Percentiles rank a stretch among this genome's conserved stretches.
Conservation (phyloP, 23 red algal species). For the Agarophyton chilense region DNA sequence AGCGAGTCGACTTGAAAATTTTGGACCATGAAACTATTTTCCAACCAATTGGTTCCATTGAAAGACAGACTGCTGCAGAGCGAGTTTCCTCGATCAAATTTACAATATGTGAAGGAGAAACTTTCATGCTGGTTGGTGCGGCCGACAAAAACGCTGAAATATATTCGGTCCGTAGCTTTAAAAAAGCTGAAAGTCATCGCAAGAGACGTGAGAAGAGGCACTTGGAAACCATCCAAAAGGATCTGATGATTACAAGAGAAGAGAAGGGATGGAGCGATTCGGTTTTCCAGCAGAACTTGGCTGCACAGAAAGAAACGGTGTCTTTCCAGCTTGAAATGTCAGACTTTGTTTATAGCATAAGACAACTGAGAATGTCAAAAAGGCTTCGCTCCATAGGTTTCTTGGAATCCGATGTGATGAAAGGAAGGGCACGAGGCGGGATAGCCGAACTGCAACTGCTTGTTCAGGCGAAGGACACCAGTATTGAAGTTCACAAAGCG, state of each 20-base stretch:
- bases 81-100: constrained; percentile 38
- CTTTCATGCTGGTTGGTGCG: constrained; percentile 38
- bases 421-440: background rate
- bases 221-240: constrained; percentile 17
- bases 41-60: constrained; percentile 18
- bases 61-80: constrained; percentile 17
- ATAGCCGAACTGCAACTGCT: constrained; percentile 19
- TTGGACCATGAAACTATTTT: constrained; percentile 24
- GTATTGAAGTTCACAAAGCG: constrained; percentile 45
- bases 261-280: constrained; percentile 17
- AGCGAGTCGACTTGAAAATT: background rate
- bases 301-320: background rate
- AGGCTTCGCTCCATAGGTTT: constrained; percentile 34
- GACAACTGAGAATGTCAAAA: constrained; percentile 25
- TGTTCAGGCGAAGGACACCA: constrained; percentile 50
- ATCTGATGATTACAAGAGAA: background rate
- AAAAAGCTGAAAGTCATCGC: constrained; percentile 68
- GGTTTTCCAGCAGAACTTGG: constrained; percentile 6
- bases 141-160: constrained; percentile 71
- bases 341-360: constrained; percentile 33
- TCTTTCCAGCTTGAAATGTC: background rate
- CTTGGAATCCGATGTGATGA: background rate
- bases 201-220: constrained; percentile 44
- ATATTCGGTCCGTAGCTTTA: constrained; percentile 39
- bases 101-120: background rate